Conservation (phyloP, 306 rosid genomes). For the Corylus heterophylla region DNA sequence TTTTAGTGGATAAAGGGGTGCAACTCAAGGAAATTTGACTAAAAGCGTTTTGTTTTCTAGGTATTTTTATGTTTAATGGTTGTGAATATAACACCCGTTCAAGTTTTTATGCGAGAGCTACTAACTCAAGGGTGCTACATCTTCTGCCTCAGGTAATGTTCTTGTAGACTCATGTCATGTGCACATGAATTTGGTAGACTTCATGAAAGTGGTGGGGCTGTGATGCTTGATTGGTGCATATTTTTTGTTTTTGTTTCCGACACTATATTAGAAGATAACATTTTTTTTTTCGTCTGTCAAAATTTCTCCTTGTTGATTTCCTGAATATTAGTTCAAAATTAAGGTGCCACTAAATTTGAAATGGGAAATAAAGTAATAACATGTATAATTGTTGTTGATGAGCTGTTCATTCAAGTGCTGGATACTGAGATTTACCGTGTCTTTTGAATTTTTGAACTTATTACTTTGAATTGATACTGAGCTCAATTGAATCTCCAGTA, state of each 20-base stretch:
- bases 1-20: background rate
- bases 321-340: background rate
- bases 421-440: background rate
- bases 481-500: conserved; percentile 45
- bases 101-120: background rate
- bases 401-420: background rate
- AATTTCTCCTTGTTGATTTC: background rate
- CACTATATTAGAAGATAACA: background rate
- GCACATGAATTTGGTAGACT: background rate
- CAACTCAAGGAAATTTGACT: background rate
- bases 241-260: background rate
- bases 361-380: background rate
- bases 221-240: background rate
- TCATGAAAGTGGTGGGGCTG: background rate
- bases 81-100: background rate
- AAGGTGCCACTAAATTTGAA: background rate
- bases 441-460: conserved; percentile 3
- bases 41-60: background rate
- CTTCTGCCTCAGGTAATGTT: background rate
- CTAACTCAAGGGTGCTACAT: background rate
- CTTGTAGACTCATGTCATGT: background rate
- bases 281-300: background rate
- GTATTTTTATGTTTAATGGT: background rate
- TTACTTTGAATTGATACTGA: background rate
- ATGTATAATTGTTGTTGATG: background rate